These are phyloP conservation scores for Planoprotostelium fungivorum DNA, from an alignment of 78 protist genomes.

Conservation along the genomic window DNA sequence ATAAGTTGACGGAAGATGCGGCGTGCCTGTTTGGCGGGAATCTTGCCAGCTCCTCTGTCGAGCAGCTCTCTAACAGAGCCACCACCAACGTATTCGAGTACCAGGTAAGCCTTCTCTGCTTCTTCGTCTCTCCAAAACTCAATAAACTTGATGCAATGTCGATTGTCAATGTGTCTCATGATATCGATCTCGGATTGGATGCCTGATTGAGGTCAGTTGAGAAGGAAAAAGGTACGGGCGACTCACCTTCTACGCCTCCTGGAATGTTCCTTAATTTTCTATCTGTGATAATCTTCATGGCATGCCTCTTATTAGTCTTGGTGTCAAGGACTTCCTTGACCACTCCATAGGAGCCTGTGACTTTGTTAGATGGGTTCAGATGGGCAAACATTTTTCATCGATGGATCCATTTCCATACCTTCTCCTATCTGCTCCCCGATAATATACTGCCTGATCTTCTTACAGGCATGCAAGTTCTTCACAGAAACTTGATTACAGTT, in stretches of 20 bases:
- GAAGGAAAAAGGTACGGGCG: not conserved
- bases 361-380: not conserved
- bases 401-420: not conserved
- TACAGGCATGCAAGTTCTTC: not conserved
- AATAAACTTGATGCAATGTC: not conserved
- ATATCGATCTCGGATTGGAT: not conserved
- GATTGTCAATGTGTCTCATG: not conserved
- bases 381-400: not conserved
- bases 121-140: not conserved
- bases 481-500: not conserved
- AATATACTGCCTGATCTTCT: not conserved
- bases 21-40: not conserved
- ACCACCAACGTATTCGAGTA: not conserved
- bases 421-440: not conserved
- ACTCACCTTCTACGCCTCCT: not conserved
- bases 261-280: not conserved
- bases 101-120: not conserved
- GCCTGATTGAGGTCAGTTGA: not conserved
- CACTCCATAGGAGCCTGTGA: not conserved
- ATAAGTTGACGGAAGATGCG: not conserved
- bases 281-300: not conserved
- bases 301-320: not conserved
- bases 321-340: not conserved
- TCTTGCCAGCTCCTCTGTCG: not conserved
- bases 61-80: not conserved